These are phyloP conservation scores for Pestalotiopsis sp. DNA, from an alignment of 2,329 filamentous ascomycete species.

Conservation along the genomic window DNA sequence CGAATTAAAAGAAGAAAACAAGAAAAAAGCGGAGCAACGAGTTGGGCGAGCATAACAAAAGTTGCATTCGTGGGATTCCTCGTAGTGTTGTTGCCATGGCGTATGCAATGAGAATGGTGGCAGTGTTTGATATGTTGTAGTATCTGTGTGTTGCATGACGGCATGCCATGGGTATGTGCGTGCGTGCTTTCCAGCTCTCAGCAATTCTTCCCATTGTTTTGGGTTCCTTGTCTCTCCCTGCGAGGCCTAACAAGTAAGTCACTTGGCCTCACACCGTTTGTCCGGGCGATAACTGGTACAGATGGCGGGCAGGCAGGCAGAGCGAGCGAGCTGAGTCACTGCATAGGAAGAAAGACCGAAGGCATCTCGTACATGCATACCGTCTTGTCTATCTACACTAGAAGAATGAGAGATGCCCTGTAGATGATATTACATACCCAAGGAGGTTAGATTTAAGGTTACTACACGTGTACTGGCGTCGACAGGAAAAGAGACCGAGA, in stretches of 20 bases:
- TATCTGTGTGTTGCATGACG: neutral
- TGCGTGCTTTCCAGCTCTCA: too few species aligned
- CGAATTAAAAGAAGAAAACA: neutral
- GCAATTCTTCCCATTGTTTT: neutral
- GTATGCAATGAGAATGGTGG: constrained; percentile 1
- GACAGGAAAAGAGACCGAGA: too few species aligned
- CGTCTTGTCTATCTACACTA: too few species aligned
- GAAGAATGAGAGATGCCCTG: too few species aligned
- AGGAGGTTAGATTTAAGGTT: too few species aligned
- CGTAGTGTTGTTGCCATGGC: constrained; percentile 1
- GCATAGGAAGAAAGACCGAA: too few species aligned
- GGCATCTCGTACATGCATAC: too few species aligned
- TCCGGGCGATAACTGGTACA: too few species aligned
- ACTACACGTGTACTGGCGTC: neutral
- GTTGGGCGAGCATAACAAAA: neutral
- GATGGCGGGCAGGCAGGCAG: too few species aligned
- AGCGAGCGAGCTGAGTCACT: too few species aligned
- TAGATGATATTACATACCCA: too few species aligned
- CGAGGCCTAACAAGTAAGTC: neutral
- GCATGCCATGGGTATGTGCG: neutral
- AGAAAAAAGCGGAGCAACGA: neutral
- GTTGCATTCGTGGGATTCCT: neutral
- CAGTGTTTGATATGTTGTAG: neutral
- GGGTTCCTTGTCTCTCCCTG: neutral
- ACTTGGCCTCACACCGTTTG: too few species aligned